Conservation (phyloP, 2,329 filamentous ascomycete genomes). For the Fusarium gaditjirri region DNA sequence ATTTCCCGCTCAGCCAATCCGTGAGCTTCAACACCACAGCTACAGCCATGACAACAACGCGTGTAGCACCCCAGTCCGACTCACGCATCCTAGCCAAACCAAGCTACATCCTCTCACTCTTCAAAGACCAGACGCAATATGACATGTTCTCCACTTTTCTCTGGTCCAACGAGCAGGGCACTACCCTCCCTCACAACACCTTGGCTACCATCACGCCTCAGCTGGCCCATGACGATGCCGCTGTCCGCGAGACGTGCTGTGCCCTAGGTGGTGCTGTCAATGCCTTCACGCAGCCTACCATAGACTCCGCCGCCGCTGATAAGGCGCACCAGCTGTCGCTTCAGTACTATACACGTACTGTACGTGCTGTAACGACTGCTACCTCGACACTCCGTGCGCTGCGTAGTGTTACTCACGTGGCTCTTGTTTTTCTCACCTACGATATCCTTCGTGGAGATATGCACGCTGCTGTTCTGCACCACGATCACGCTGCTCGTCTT, state of each 20-base stretch:
- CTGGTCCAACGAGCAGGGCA: conserved; percentile 29
- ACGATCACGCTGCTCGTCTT: conserved; percentile 32
- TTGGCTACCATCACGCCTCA: conserved; percentile 36
- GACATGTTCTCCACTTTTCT: conserved; percentile 38
- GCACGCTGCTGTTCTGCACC: conserved; percentile 28
- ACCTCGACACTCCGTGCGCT: conserved; percentile 3
- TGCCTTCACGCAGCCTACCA: conserved; percentile 21
- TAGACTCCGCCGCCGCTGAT: conserved; percentile 17
- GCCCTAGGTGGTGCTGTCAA: conserved; percentile 32
- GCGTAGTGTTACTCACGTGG: conserved; percentile 31
- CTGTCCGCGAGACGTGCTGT: conserved; percentile 36
- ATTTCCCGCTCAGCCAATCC: conserved; percentile 16
- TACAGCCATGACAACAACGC: background rate
- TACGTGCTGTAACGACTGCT: conserved; percentile 15
- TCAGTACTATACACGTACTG: conserved; percentile 34
- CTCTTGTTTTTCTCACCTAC: conserved; percentile 38
- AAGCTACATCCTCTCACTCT: conserved; percentile 25
- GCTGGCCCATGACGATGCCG: conserved; percentile 27
- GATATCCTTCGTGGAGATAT: conserved; percentile 37
- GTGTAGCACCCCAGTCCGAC: background rate
- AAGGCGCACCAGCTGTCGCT: conserved; percentile 21
- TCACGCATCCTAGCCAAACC: conserved; percentile 29
- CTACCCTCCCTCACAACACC: conserved; percentile 31
- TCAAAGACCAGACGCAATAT: conserved; percentile 38
- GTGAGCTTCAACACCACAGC: background rate